phyloP scores from a whole-genome alignment of 2,329 filamentous ascomycete species.

The Myriosclerotinia scirpicola region DNA sequence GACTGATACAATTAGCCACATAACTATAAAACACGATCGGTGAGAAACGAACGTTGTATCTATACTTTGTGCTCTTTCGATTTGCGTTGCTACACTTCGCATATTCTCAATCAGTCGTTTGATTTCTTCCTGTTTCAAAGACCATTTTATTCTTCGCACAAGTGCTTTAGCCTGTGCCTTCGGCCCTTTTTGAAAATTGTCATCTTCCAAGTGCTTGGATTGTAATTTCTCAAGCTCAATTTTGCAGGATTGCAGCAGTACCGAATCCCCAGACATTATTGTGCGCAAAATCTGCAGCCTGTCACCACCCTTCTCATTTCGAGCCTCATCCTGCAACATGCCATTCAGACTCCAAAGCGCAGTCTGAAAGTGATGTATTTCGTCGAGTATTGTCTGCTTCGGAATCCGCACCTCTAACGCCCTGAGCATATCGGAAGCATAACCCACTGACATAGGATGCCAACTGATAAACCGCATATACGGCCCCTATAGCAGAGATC shows the following conservation, averaged over 20 bases:
- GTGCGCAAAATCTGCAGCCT: not conserved
- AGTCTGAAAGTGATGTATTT: not conserved
- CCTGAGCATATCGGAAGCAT: constrained; percentile 1
- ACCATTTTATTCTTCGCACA: not conserved
- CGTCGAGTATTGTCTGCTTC: not conserved
- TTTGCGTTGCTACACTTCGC: not conserved
- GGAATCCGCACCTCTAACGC: not conserved
- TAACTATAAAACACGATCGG: too few species aligned
- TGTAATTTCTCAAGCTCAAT: not conserved
- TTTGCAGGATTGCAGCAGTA: not conserved
- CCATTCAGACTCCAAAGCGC: constrained; percentile 1
- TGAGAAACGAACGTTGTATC: not conserved
- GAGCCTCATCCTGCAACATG: not conserved
- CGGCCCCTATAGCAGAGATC: too few species aligned
- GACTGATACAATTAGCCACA: not conserved
- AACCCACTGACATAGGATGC: not conserved
- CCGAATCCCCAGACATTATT: not conserved
- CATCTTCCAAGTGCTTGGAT: not conserved
- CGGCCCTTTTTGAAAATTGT: not conserved
- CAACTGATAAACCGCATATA: not conserved
- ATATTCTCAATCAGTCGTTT: constrained; percentile 6
- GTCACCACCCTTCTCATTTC: not conserved
- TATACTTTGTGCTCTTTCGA: constrained; percentile 4
- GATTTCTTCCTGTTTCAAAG: not conserved
- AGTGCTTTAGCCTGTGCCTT: not conserved